Base-by-base conservation (phyloP, 2,329 filamentous ascomycete genomes). In the Xylaria sp. region DNA sequence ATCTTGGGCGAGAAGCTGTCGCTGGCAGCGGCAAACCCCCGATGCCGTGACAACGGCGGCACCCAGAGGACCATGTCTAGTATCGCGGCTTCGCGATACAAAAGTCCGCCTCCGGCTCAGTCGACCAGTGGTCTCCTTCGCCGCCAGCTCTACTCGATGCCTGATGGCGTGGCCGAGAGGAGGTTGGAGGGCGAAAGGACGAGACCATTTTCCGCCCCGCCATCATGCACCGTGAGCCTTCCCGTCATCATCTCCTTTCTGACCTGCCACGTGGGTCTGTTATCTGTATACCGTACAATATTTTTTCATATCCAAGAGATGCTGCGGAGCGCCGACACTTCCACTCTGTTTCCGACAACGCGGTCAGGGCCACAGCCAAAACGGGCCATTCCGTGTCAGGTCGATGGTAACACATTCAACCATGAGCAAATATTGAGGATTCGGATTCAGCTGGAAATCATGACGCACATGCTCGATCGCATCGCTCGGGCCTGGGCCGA, bases 381-480 rank as follows among this genome's bases (percentile, higher is more conserved):
- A 36, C 15, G 50, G 32, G 9, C 23, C 6, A 2, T 20, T 1
- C 15, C 12, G 4, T 23, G 32, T 8, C 50, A 12, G 18, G 18
- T 18, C 3, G 50, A 55, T 20, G 32, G 30, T 18, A 20, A 12
- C 2, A 36, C 32, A 12, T 30, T 55, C 8, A 56, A 56, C 9
- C 53, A 41, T 18, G 53, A 30, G 34, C 53, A 56, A 7, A 28
- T 56, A 20, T 13, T 56, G 1, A 39, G 53, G 9, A 56, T 56
- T 10, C 34, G 53, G 4, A 56, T 56, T 18, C 53, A 41, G 34
- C n/a, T 41, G 4, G 53, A 56, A 20, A 34, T 56, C 1, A 56
- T 56, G 53, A 56, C 53, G 20, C 53, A 56, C 34, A 56, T 56
- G 53, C 32, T 56, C 1, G 53, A 56, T 41, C 53, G 53, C 20